Conservation (phyloP, 1,284 basidiomycete genomes). For the Thecaphora thlaspeos region DNA sequence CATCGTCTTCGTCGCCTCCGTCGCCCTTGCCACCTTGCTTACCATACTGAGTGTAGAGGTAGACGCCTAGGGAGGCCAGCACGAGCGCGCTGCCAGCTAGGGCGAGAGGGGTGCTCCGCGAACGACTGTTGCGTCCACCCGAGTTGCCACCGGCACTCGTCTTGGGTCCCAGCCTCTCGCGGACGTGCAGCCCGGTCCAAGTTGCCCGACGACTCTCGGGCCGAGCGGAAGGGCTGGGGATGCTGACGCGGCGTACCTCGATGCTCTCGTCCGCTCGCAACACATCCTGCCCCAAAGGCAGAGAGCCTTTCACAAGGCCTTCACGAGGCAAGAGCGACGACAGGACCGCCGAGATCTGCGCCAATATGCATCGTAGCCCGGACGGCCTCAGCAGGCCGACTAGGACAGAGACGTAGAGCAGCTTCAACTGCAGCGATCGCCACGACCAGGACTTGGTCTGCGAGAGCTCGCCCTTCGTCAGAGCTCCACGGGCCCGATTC, state of each 20-base stretch:
- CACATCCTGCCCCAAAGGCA: too few species aligned
- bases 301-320: too few species aligned
- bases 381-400: too few species aligned
- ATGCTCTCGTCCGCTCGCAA: background rate
- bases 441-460: background rate
- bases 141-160: background rate
- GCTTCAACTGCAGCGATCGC: background rate
- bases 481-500: background rate
- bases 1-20: slow-evolving; percentile 16
- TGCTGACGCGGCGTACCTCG: background rate
- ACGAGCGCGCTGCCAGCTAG: slow-evolving; percentile 22
- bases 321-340: too few species aligned
- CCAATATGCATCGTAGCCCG: too few species aligned
- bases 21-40: slow-evolving; percentile 1
- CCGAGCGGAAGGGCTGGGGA: background rate
- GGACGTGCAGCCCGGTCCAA: slow-evolving; percentile 24
- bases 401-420: too few species aligned
- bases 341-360: too few species aligned
- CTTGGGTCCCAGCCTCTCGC: slow-evolving; percentile 12
- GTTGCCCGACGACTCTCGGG: background rate
- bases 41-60: slow-evolving; percentile 25
- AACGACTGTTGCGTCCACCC: slow-evolving; percentile 2
- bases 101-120: slow-evolving; percentile 12
- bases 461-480: background rate
- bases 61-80: slow-evolving; percentile 17